Percentiles rank a stretch among this genome's conserved stretches.
These are phyloP conservation scores for Gaertneriomyces sp. DNA, from an alignment of 192 early-diverging fungal genomes.

Conservation along the genomic window DNA sequence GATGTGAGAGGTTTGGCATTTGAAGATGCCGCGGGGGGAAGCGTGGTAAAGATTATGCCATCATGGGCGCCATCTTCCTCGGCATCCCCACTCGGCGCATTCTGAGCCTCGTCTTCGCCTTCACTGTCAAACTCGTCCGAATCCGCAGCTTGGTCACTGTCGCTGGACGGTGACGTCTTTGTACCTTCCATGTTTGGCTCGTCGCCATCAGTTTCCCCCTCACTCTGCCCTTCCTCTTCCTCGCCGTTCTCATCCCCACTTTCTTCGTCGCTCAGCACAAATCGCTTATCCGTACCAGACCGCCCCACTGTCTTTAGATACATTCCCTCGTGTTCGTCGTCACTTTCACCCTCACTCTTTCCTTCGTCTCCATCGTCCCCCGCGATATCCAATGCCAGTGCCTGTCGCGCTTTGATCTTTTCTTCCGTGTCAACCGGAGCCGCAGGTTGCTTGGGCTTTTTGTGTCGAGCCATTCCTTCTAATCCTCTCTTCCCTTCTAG, in stretches of 20 bases:
- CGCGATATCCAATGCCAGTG: too few species aligned
- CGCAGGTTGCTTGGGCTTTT: too few species aligned
- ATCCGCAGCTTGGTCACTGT: too few species aligned
- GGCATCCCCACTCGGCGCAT: conserved; percentile 13
- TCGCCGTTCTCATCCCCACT: conserved; percentile 22
- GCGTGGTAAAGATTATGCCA: neutral
- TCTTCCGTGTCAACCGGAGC: too few species aligned
- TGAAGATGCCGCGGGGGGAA: conserved; percentile 1
- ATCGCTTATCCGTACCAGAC: neutral
- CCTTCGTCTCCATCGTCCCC: too few species aligned
- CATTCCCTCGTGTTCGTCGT: too few species aligned
- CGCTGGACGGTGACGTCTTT: too few species aligned
- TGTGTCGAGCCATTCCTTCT: too few species aligned
- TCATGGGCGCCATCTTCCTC: conserved; percentile 21
- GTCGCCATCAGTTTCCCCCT: neutral
- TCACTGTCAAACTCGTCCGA: conserved; percentile 2
- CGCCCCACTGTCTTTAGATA: too few species aligned
- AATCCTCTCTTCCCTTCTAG: too few species aligned
- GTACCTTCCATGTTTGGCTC: conserved; percentile 7
- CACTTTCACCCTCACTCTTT: too few species aligned
- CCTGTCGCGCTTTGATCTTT: too few species aligned
- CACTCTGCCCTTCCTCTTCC: conserved; percentile 20
- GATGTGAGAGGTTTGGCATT: conserved; percentile 41
- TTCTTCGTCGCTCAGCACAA: neutral
- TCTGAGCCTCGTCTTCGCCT: conserved; percentile 12